phyloP scores from a whole-genome alignment of 805 yeast genomes.

The Grigorovia yakushimaensis region DNA sequence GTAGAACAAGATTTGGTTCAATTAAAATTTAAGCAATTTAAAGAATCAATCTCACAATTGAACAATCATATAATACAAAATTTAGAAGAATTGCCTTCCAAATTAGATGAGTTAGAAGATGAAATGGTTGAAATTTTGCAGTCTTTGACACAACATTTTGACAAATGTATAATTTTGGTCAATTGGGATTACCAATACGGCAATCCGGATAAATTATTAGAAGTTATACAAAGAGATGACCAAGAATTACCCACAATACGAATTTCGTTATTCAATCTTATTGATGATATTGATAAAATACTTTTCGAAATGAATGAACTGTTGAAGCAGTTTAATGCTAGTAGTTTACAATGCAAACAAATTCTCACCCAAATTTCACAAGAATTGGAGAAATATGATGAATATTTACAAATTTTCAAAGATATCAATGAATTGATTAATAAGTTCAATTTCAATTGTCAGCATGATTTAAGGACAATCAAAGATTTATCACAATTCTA shows the following conservation, averaged over 20 bases:
- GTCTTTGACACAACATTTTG: slow-evolving; percentile 73
- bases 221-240: slow-evolving; percentile 43
- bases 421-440: slow-evolving; percentile 25
- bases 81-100: slow-evolving; percentile 14
- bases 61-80: not conserved
- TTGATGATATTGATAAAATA: slow-evolving; percentile 20
- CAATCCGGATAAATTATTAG: slow-evolving; percentile 2
- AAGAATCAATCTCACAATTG: not conserved
- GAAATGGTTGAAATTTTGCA: slow-evolving; percentile 63
- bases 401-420: slow-evolving; percentile 22
- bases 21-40: slow-evolving; percentile 10
- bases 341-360: slow-evolving; percentile 14
- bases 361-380: slow-evolving; percentile 12
- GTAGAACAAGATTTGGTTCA: slow-evolving; percentile 18
- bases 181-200: not conserved
- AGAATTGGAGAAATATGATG: slow-evolving; percentile 23
- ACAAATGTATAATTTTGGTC: slow-evolving; percentile 49
- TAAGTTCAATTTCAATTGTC: slow-evolving; percentile 26
- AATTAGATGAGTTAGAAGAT: slow-evolving; percentile 33
- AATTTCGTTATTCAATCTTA: slow-evolving; percentile 35
- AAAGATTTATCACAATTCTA: slow-evolving; percentile 40
- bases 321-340: slow-evolving; percentile 27
- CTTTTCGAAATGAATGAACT: not conserved
- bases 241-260: slow-evolving; percentile 49
- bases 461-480: slow-evolving; percentile 17